Conservation (phyloP, 257 asterid species). For the Solanum bukasovii region DNA sequence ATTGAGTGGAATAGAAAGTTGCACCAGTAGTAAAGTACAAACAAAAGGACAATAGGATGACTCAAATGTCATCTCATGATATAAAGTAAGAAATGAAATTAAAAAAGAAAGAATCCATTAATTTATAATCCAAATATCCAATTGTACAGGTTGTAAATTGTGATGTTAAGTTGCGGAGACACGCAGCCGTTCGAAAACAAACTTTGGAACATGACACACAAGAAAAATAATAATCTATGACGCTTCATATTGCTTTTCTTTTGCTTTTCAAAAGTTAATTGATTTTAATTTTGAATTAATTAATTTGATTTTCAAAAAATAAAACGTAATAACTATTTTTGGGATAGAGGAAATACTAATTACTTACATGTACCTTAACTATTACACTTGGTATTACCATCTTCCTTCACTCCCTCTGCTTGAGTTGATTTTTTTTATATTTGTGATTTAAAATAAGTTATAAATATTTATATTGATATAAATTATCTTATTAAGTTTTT, state of each 20-base stretch:
- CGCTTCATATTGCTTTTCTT: background rate
- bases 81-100: background rate
- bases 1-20: background rate
- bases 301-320: no score
- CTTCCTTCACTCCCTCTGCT: background rate
- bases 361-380: background rate
- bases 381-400: background rate
- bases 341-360: background rate
- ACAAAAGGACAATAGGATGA: background rate
- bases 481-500: no score
- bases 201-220: conserved; percentile 27
- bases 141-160: conserved; percentile 18
- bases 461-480: no score
- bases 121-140: conserved; percentile 8
- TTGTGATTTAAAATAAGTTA: no score
- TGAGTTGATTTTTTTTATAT: no score
- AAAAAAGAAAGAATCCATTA: background rate
- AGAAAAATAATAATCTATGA: background rate
- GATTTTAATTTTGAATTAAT: no score
- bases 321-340: no score
- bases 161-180: conserved; percentile 38
- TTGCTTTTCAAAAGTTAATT: no score
- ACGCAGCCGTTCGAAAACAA: conserved; percentile 61
- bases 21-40: background rate
- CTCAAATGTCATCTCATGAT: background rate